Conservation (phyloP, 306 rosid genomes). For the Hippophae gyantsensis region DNA sequence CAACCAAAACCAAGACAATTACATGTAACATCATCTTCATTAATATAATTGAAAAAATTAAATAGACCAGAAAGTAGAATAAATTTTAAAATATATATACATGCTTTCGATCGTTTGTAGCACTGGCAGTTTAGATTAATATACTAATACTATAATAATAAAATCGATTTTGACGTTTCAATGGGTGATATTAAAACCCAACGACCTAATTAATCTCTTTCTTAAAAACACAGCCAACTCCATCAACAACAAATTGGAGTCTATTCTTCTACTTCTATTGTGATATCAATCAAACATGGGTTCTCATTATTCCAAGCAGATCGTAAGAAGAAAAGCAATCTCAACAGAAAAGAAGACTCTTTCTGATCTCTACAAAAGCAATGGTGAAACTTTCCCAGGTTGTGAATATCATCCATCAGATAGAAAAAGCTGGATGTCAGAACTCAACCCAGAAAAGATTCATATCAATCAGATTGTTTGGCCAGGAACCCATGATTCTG, state of each 20-base stretch:
- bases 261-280: slow-evolving; percentile 10
- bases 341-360: slow-evolving; percentile 39
- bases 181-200: slow-evolving; percentile 24
- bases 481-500: slow-evolving; percentile 94
- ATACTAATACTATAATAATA: too few relatives aligned
- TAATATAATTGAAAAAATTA: not conserved
- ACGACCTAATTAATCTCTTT: not conserved
- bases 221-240: not conserved
- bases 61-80: not conserved
- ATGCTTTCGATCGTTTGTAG: not conserved
- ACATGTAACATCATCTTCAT: not conserved
- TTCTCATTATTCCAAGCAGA: slow-evolving; percentile 43
- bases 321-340: slow-evolving; percentile 41
- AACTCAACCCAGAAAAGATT: slow-evolving; percentile 36
- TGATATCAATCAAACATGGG: slow-evolving; percentile 43
- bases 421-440: slow-evolving; percentile 69
- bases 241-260: not conserved
- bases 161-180: slow-evolving; percentile 10
- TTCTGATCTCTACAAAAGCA: slow-evolving; percentile 23
- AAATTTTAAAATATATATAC: not conserved
- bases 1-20: not conserved
- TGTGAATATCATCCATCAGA: slow-evolving; percentile 50
- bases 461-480: slow-evolving; percentile 54
- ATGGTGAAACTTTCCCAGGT: slow-evolving; percentile 51
- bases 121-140: not conserved